phyloP scores from a whole-genome alignment of 139 green algal species.

The Monoraphidium neglectum region DNA sequence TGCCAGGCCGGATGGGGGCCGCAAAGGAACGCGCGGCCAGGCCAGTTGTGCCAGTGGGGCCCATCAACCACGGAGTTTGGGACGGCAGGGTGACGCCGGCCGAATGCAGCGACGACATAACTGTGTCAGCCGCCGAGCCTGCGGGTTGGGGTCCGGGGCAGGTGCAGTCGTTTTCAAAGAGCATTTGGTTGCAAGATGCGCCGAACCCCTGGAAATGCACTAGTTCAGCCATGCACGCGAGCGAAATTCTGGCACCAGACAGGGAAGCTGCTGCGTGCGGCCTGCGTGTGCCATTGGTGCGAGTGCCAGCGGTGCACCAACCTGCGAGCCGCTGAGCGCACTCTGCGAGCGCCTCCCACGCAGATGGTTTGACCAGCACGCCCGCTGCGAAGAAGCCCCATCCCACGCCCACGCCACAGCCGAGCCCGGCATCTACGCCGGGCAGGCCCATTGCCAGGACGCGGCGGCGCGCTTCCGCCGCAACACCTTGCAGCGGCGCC shows the following conservation, averaged over 20 bases:
- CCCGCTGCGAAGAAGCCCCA: conserved; percentile 37
- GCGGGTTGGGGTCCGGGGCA: no score
- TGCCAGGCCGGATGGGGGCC: no score
- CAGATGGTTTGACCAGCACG: conserved; percentile 34
- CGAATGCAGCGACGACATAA: no score
- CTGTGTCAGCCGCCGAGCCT: no score
- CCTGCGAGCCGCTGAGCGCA: neutral
- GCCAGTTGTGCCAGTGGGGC: no score
- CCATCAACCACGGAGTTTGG: no score
- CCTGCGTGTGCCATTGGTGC: neutral
- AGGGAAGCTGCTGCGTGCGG: neutral
- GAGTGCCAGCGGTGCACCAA: neutral
- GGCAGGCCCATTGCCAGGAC: conserved; percentile 20
- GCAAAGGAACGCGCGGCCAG: no score
- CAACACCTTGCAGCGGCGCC: neutral
- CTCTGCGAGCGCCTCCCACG: conserved; percentile 1
- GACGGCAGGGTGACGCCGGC: no score
- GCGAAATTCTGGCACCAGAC: neutral
- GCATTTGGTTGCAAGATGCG: no score
- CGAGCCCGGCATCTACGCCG: conserved; percentile 33
- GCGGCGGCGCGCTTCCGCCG: neutral
- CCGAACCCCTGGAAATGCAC: no score
- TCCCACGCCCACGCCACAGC: conserved; percentile 37
- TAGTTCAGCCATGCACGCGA: no score
- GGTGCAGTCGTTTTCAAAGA: no score